Evolutionary conservation across 495 filamentous ascomycete genomes (phyloP).

Genomic region (Umbilicaria muhlenbergii): DNA sequence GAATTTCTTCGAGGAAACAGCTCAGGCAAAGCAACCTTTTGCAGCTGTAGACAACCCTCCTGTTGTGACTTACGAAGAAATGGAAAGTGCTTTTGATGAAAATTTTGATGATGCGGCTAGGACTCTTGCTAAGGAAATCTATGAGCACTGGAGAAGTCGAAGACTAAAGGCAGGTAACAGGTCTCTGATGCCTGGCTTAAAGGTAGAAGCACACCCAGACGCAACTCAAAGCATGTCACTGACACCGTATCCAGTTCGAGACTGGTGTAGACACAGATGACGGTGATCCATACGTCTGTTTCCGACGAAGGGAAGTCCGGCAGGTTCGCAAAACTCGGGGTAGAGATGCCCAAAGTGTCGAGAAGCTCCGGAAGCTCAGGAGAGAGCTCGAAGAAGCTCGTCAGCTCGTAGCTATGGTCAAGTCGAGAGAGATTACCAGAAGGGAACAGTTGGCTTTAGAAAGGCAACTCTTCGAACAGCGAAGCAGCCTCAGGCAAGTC

Average conservation of each 20-base stretch:
- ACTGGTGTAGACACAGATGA: conserved; percentile 87
- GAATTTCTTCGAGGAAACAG: conserved; percentile 84
- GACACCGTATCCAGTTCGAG: conserved; percentile 48
- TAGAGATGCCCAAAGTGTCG: conserved; percentile 81
- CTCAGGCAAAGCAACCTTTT: conserved; percentile 65
- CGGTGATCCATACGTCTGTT: conserved; percentile 93
- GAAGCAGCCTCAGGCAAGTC: conserved; percentile 63
- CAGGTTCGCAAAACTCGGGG: conserved; percentile 89
- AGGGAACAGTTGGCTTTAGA: conserved; percentile 62
- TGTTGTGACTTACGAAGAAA: conserved; percentile 62
- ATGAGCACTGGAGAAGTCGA: conserved; percentile 75
- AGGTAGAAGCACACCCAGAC: conserved; percentile 24
- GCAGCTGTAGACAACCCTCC: conserved; percentile 75
- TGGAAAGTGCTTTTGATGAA: conserved; percentile 63
- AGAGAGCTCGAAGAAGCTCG: conserved; percentile 85
- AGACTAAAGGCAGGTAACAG: conserved; percentile 49
- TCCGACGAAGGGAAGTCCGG: conserved; percentile 87
- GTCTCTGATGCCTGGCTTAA: conserved; percentile 57
- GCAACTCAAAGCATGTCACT: conserved; percentile 7
- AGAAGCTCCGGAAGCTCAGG: conserved; percentile 82
- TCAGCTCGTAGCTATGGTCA: conserved; percentile 59
- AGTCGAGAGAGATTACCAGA: conserved; percentile 62
- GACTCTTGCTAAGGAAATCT: conserved; percentile 69
- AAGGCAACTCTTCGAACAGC: conserved; percentile 61
- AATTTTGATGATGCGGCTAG: conserved; percentile 47